Percentiles rank a stretch among this genome's conserved stretches.
Conservation (phyloP, 2,329 filamentous ascomycete species). For the Colletotrichum incanum region DNA sequence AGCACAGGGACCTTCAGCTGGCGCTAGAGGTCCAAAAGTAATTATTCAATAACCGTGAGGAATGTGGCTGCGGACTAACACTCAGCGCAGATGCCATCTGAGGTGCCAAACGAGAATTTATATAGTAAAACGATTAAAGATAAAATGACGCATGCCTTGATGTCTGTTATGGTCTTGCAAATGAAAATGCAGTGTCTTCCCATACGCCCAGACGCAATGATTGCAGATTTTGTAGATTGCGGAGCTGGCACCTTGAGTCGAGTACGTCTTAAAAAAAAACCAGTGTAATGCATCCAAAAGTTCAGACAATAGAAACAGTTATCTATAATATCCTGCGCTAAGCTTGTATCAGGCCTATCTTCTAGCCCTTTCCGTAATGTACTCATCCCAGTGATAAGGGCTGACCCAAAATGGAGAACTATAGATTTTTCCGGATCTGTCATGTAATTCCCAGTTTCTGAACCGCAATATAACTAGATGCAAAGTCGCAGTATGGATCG, state of each 20-base stretch:
- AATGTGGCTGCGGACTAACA: not conserved
- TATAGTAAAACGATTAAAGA: not conserved
- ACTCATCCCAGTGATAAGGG: too few relatives aligned
- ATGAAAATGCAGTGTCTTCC: not conserved
- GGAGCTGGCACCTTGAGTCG: not conserved
- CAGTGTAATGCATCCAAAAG: not conserved
- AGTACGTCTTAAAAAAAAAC: not conserved
- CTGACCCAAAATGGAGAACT: too few relatives aligned
- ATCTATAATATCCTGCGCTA: not conserved
- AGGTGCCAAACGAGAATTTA: not conserved
- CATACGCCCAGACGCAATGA: not conserved
- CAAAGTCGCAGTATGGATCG: too few relatives aligned
- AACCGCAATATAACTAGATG: too few relatives aligned
- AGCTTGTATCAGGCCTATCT: too few relatives aligned
- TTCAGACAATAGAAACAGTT: not conserved
- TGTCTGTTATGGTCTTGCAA: not conserved
- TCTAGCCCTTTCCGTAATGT: too few relatives aligned
- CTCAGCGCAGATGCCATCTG: not conserved
- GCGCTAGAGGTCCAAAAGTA: not conserved
- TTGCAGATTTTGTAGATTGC: not conserved
- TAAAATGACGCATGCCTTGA: not conserved
- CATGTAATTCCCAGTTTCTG: too few relatives aligned
- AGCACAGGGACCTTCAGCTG: not conserved
- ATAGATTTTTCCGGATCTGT: too few relatives aligned
- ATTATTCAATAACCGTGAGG: not conserved